phyloP scores from a whole-genome alignment of 305 asterid species.

The Solanum hybrid region DNA sequence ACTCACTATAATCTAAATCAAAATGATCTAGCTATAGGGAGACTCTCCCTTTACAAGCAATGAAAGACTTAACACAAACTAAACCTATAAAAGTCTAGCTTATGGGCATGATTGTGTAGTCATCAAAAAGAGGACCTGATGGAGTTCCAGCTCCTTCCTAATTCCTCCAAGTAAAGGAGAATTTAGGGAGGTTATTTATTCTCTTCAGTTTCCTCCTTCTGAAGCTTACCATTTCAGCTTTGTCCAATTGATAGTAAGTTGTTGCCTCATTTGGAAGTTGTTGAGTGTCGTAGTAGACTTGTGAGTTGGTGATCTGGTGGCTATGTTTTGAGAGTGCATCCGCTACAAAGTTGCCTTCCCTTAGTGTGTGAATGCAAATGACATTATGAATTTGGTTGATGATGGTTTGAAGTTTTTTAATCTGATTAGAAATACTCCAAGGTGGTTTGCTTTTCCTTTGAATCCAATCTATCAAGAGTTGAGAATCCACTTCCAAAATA shows the following conservation, averaged over 20 bases:
- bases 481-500: too few relatives aligned
- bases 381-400: not conserved
- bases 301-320: not conserved
- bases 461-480: too few relatives aligned
- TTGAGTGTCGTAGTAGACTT: not conserved
- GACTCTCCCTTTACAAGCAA: not conserved
- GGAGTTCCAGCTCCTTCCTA: not conserved
- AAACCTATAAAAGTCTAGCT: not conserved
- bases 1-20: too few relatives aligned
- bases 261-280: not conserved
- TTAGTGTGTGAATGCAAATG: not conserved
- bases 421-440: not conserved
- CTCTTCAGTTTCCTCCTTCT: not conserved
- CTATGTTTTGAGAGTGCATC: not conserved
- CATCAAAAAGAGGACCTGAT: not conserved
- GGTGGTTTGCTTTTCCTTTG: too few relatives aligned
- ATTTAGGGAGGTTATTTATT: not conserved
- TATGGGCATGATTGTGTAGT: too few relatives aligned
- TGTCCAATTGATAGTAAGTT: not conserved
- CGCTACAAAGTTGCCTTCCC: not conserved
- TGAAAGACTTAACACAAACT: not conserved
- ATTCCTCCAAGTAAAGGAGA: not conserved
- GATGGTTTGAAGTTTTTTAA: not conserved
- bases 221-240: not conserved
- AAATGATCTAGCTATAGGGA: too few relatives aligned